Evolutionary conservation across 805 yeast genomes (phyloP).

Genomic region (Metschnikowia peoriensis): DNA sequence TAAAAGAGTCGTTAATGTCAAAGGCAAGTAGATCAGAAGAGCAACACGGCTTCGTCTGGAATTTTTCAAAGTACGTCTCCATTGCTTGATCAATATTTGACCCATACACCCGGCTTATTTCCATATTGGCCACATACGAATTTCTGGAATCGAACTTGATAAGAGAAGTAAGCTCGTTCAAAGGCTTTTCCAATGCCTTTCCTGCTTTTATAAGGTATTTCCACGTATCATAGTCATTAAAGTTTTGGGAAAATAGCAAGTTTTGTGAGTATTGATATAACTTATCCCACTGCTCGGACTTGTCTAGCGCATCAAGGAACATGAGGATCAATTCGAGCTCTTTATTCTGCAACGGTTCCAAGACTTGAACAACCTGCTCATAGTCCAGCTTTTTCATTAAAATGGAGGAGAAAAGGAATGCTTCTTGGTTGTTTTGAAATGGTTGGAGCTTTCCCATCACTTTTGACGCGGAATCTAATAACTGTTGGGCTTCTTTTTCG

Average conservation of each 20-base stretch:
- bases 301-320: conserved; percentile 47
- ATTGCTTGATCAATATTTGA: conserved; percentile 29
- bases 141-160: conserved; percentile 46
- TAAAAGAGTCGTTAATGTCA: conserved; percentile 6
- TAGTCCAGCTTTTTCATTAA: conserved; percentile 36
- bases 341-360: conserved; percentile 28
- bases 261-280: conserved; percentile 21
- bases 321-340: conserved; percentile 66
- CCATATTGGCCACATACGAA: conserved; percentile 51
- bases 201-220: conserved; percentile 50
- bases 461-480: conserved; percentile 26
- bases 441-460: conserved; percentile 55
- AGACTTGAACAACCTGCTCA: conserved; percentile 27
- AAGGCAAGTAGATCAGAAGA: conserved; percentile 48
- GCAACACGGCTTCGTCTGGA: conserved; percentile 63
- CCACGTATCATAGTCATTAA: conserved; percentile 83
- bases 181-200: conserved; percentile 28
- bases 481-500: conserved; percentile 37
- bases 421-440: conserved; percentile 59
- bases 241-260: conserved; percentile 45
- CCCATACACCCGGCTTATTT: conserved; percentile 33
- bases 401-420: conserved; percentile 55
- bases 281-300: conserved; percentile 42
- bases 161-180: conserved; percentile 26
- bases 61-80: conserved; percentile 41